Conservation (phyloP, 1,284 basidiomycete species). For the Puccinia hordei region DNA sequence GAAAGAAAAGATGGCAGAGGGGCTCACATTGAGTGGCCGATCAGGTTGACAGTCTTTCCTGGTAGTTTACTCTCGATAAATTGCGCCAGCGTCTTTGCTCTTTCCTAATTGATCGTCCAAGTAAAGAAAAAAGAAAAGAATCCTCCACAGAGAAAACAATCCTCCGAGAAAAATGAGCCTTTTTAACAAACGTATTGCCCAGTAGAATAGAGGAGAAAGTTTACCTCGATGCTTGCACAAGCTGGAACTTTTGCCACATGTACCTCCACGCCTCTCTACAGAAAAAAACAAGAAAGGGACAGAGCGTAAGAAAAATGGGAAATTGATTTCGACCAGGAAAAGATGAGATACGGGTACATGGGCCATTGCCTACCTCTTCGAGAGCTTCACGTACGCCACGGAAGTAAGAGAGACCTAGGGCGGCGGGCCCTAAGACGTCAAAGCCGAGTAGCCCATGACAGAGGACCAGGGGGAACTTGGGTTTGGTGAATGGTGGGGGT, state of each 20-base stretch:
- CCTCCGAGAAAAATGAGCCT: not conserved
- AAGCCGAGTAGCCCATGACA: constrained; percentile 85
- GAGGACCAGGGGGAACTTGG: constrained; percentile 82
- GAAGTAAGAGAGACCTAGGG: constrained; percentile 85
- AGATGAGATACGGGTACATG: too few relatives aligned
- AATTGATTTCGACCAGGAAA: too few relatives aligned
- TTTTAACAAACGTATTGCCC: not conserved
- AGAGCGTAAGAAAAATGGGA: too few relatives aligned
- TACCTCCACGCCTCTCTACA: constrained; percentile 72
- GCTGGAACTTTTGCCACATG: constrained; percentile 89
- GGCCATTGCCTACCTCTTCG: constrained; percentile 75
- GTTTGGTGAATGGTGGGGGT: constrained; percentile 67
- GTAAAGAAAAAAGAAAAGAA: not conserved
- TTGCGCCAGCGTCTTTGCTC: constrained; percentile 81
- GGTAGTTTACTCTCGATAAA: constrained; percentile 77
- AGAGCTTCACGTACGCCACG: constrained; percentile 88
- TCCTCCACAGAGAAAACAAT: too few relatives aligned
- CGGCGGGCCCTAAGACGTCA: constrained; percentile 63
- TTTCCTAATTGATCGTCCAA: constrained; percentile 62
- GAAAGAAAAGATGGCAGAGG: not conserved
- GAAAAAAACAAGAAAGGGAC: not conserved
- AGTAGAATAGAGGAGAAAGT: constrained; percentile 55
- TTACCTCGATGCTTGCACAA: constrained; percentile 65
- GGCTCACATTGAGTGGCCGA: constrained; percentile 86
- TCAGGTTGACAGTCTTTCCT: constrained; percentile 79